A percentile compares a stretch with the other conserved stretches of the same genome.
Conservation (phyloP, 2,329 filamentous ascomycete genomes). For the Microdochium trichocladiopsis region DNA sequence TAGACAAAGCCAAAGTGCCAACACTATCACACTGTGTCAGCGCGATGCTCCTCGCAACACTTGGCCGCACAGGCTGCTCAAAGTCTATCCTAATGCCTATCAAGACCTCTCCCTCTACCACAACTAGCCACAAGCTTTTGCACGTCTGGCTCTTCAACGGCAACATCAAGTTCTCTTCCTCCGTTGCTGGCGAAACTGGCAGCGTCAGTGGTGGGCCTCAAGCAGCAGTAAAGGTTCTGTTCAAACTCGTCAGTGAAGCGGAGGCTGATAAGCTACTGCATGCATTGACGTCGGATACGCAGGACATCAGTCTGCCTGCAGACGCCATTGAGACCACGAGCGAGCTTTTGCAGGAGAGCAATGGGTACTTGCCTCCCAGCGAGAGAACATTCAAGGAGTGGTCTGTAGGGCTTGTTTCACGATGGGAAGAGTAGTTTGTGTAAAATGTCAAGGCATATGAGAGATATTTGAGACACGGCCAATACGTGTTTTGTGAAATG, state of each 20-base stretch:
- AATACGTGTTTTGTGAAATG: no score
- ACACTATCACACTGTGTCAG: constrained; percentile 43
- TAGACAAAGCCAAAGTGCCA: constrained; percentile 17
- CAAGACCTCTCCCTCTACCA: not conserved
- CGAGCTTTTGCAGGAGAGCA: constrained; percentile 38
- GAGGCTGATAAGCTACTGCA: constrained; percentile 43
- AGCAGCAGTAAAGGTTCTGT: constrained; percentile 47
- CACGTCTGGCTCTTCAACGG: constrained; percentile 50
- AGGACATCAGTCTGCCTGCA: constrained; percentile 49
- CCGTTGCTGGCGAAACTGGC: constrained; percentile 12
- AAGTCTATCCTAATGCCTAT: constrained; percentile 45
- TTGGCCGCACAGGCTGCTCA: constrained; percentile 49
- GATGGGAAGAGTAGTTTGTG: constrained; percentile 29
- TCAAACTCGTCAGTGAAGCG: constrained; percentile 30
- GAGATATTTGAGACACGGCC: no score
- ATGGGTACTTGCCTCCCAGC: constrained; percentile 41
- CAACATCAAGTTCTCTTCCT: constrained; percentile 44
- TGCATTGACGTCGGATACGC: constrained; percentile 45
- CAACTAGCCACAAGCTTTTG: constrained; percentile 19
- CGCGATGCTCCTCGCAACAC: constrained; percentile 43
- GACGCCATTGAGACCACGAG: constrained; percentile 39
- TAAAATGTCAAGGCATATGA: no score
- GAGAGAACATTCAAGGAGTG: constrained; percentile 58
- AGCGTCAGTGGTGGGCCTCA: constrained; percentile 14
- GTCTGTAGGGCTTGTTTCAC: constrained; percentile 56